phyloP scores from a whole-genome alignment of 108 stramenopile species.

The Cylindrotheca fusiformis region DNA sequence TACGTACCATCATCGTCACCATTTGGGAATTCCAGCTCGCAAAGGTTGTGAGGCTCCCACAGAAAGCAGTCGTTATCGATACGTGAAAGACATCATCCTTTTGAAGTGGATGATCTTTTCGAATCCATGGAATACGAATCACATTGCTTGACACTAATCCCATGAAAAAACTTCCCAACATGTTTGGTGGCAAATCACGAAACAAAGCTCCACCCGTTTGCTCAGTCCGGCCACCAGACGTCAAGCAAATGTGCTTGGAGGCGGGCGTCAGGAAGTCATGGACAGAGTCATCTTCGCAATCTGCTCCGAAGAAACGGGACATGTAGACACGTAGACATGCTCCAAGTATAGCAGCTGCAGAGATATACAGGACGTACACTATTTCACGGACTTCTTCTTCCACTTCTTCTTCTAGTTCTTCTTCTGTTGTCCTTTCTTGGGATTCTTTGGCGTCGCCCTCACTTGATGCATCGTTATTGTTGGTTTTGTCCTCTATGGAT shows the following conservation, averaged over 20 bases:
- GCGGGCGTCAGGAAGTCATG: constrained; percentile 51
- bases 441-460: no score
- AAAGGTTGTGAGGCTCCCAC: constrained; percentile 77
- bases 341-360: constrained; percentile 52
- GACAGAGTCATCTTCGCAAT: constrained; percentile 47
- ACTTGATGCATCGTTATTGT: no score
- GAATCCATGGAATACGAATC: constrained; percentile 56
- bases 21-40: constrained; percentile 84
- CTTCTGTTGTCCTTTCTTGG: no score
- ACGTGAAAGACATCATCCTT: constrained; percentile 42
- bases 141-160: constrained; percentile 36
- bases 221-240: constrained; percentile 47
- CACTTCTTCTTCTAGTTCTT: no score
- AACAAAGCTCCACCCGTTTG: constrained; percentile 78
- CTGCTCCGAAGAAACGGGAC: constrained; percentile 61
- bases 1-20: constrained; percentile 64
- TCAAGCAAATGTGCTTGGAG: constrained; percentile 52
- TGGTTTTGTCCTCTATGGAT: no score
- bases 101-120: constrained; percentile 62
- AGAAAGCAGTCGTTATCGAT: constrained; percentile 55
- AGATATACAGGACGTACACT: constrained; percentile 43
- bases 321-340: constrained; percentile 40
- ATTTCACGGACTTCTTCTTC: no score
- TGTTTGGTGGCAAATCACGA: constrained; percentile 61
- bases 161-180: constrained; percentile 65